Percentiles rank a stretch among this genome's conserved stretches.
Conservation (phyloP, 2,329 filamentous ascomycete species). For the Fusarium neocosmosporiellum region DNA sequence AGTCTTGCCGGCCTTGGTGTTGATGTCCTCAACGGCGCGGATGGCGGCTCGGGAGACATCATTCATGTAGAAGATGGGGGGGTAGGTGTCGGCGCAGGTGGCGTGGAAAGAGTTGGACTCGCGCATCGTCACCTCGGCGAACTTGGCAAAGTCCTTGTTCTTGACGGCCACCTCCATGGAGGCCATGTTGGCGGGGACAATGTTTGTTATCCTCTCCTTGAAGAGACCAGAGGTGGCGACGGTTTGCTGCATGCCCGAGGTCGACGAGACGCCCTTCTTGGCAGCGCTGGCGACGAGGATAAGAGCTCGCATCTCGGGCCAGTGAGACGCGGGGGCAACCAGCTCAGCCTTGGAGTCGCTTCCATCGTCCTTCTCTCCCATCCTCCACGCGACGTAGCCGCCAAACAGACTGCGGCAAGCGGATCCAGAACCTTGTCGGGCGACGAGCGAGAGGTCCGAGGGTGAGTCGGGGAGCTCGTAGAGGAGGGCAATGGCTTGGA, state of each 20-base stretch:
- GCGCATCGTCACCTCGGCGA: conserved; percentile 93
- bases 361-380: conserved; percentile 80
- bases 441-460: conserved; percentile 87
- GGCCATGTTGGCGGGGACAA: conserved; percentile 86
- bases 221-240: conserved; percentile 93
- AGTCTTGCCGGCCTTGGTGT: conserved; percentile 79
- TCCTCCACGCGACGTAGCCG: conserved; percentile 95
- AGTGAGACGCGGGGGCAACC: conserved; percentile 88
- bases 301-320: conserved; percentile 93
- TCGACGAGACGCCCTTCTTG: conserved; percentile 95
- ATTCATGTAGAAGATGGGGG: conserved; percentile 99
- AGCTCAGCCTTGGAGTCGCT: conserved; percentile 89
- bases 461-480: conserved; percentile 87
- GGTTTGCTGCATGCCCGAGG: conserved; percentile 96
- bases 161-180: conserved; percentile 86
- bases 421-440: conserved; percentile 92
- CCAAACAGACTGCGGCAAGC: conserved; percentile 94
- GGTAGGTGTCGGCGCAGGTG: conserved; percentile 92
- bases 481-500: conserved; percentile 90
- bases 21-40: conserved; percentile 89
- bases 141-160: conserved; percentile 83
- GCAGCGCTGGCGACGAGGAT: conserved; percentile 92
- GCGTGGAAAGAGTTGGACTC: conserved; percentile 98
- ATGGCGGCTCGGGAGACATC: conserved; percentile 91
- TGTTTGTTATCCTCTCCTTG: conserved; percentile 75